A percentile compares a stretch with the other conserved stretches of the same genome.
Evolutionary conservation across 768 basidiomycete genomes (phyloP).

Genomic region (Trametes gibbosa): DNA sequence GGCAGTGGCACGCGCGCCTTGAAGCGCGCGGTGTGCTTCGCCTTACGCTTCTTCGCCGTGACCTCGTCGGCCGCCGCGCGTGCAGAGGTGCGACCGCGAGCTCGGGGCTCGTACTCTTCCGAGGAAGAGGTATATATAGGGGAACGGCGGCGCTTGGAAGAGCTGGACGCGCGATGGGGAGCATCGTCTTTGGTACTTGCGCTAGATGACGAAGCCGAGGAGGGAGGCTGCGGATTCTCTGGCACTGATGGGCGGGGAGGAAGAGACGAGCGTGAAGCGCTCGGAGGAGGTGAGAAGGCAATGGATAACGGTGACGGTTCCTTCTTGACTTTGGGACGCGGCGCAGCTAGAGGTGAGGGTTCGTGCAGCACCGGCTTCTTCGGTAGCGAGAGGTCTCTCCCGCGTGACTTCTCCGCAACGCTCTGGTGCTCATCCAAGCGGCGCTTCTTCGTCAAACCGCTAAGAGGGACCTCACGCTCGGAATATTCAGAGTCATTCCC

Average conservation of each 20-base stretch:
- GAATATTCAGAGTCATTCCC: slow-evolving; percentile 21
- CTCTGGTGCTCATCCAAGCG: slow-evolving; percentile 10
- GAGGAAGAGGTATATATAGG: slow-evolving; percentile 70
- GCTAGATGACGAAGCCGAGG: slow-evolving; percentile 10
- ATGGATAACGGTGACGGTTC: slow-evolving; percentile 27
- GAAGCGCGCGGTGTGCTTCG: slow-evolving; percentile 21
- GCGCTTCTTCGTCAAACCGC: slow-evolving; percentile 19
- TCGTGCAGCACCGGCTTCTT: slow-evolving; percentile 38
- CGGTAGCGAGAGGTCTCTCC: slow-evolving; percentile 17
- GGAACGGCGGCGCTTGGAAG: slow-evolving; percentile 38
- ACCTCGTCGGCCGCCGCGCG: not conserved
- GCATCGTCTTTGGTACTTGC: not conserved
- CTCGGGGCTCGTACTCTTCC: slow-evolving; percentile 41
- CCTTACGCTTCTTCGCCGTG: slow-evolving; percentile 32
- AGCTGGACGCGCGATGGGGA: slow-evolving; percentile 1
- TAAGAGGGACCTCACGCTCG: slow-evolving; percentile 13
- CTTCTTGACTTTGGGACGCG: slow-evolving; percentile 37
- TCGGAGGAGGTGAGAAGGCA: slow-evolving; percentile 24
- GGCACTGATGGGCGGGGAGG: slow-evolving; percentile 6
- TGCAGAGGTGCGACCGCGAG: not conserved
- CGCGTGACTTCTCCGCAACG: slow-evolving; percentile 9
- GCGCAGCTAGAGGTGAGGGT: slow-evolving; percentile 18
- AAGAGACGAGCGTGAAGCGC: slow-evolving; percentile 4
- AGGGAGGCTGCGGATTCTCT: slow-evolving; percentile 10
- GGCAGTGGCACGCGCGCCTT: slow-evolving; percentile 33